Evolutionary conservation across 352 stramenopile species (phyloP), one percentile per base, ranked within the genome.

Genomic region (Phytophthora quininea): DNA sequence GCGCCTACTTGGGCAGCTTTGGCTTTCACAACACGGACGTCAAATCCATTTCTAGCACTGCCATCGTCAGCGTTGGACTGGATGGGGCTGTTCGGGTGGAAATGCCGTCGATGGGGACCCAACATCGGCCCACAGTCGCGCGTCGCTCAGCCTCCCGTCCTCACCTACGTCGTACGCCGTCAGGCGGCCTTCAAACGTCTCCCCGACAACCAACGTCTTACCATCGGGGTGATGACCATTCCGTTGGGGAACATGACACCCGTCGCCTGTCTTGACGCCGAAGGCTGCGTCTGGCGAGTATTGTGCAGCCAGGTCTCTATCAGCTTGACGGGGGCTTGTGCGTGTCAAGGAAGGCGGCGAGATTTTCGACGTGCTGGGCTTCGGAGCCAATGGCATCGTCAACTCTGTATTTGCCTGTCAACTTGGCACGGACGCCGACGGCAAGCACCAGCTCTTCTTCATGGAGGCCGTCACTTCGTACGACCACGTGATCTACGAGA

Each of bases 181-280:
- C 19, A 92, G 64, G 6, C 68, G 24, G 0, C 67, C 74, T 15
- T 69, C 56, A 58, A 90, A 90, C 15, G 84, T 91, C 69, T 92
- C 84, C 24, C 73, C 82, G 7, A 84, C 68, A 64, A 92, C 89
- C 32, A 92, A 62, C 46, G 82, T 92, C 71, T 84, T 90, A 33
- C 80, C 82, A 46, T 92, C 84, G 84, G 80, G 0, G 84, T 90
- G 62, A 91, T 88, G 11, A 92, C 82, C 27, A 69, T 68, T 10
- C 84, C 84, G 53, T 92, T 92, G 15, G 84, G 84, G 46, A 91
- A 92, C 53, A 92, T 69, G 52, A 92, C 64, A 6, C 74, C 71
- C 7, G 71, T 87, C 0, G 84, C 69, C 27, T 89, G 76, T 10
- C 68, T 91, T 1, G 82, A 92, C 38, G 80, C 79, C 0, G 80